Evolutionary conservation across 306 rosid species (phyloP), one percentile per base, ranked within the genome.

Genomic region (Pyrus pyrifolia): DNA sequence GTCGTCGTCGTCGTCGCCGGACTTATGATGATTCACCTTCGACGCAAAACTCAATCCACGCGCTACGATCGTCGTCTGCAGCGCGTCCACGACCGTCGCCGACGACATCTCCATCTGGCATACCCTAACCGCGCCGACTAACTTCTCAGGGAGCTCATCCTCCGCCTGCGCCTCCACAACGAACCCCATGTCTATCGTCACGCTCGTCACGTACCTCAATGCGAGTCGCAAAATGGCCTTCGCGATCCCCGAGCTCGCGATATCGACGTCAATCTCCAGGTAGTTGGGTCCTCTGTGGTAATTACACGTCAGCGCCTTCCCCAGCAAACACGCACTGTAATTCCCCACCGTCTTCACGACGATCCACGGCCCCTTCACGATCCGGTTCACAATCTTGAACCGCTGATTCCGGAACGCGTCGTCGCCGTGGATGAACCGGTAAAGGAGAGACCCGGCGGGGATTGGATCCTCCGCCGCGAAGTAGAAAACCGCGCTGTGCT

Each of bases 331-430:
- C 42, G 98, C 98, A 30, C 97, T 80, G 84, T 93, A 78, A 73
- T 80, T 93, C 69, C 98, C 98, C 59, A 88, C 94, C 76, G 98
- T 78, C 61, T 90, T 90, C 82, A 90, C 92, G 67, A 93, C 91
- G 44, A 93, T 90, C 98, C 98, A 93, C 57, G 98, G 97, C 2
- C 98, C 98, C 61, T 93, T 93, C 69, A 87, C 98, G 86, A 93
- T 93, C 82, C 96, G 89, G 83, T 90, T 93, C 86, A 93, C 97
- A 68, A 93, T 67, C 82, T 93, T 93, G 81, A 93, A 81, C 88
- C 98, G 91, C 76, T 91, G 96, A 64, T 93, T 93, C 49, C 97
- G 51, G 77, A 88, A 93, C 3, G 80, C 22, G 51, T 93, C 96
- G 66, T 93, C 96, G 3, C 97, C 97, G 25, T 88, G 86, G 67